These are phyloP conservation scores for Udeniomyces megalosporus DNA, from an alignment of 768 basidiomycete genomes.

Conservation along the genomic window DNA sequence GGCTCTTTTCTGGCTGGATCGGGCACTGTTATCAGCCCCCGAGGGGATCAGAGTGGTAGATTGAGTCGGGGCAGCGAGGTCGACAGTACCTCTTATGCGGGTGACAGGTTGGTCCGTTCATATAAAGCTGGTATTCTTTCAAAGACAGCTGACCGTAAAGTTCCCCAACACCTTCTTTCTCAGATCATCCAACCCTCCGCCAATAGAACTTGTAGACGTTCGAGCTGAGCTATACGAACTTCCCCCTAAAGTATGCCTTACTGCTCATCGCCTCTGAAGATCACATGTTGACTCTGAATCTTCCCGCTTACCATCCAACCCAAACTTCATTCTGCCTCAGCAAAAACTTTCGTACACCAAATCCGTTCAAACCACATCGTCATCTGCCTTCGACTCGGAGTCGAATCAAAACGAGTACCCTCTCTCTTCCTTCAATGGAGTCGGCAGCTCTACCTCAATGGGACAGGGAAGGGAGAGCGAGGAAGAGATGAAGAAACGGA, in stretches of 20 bases:
- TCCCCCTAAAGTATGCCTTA: constrained; percentile 52
- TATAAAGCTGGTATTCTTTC: too few relatives aligned
- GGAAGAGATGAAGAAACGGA: constrained; percentile 57
- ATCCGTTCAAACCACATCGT: constrained; percentile 25
- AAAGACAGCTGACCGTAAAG: too few relatives aligned
- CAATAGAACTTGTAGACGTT: constrained; percentile 69
- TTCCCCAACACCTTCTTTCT: not conserved
- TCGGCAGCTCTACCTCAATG: constrained; percentile 5
- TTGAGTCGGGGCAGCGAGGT: not conserved
- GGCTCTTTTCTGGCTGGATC: not conserved
- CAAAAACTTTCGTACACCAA: constrained; percentile 27
- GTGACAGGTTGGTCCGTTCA: not conserved
- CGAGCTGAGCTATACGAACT: constrained; percentile 82
- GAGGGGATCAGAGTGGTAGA: not conserved
- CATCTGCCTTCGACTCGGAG: constrained; percentile 37
- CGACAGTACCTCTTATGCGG: not conserved
- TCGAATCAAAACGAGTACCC: constrained; percentile 31
- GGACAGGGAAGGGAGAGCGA: constrained; percentile 37
- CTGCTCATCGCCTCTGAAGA: not conserved
- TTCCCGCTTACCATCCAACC: too few relatives aligned
- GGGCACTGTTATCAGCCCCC: not conserved
- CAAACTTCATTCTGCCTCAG: too few relatives aligned
- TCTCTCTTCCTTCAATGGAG: not conserved
- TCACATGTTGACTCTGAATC: too few relatives aligned
- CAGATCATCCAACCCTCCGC: constrained; percentile 13